Evolutionary conservation across 1,284 basidiomycete species (phyloP).

Genomic region (Apiotrichum sp.): DNA sequence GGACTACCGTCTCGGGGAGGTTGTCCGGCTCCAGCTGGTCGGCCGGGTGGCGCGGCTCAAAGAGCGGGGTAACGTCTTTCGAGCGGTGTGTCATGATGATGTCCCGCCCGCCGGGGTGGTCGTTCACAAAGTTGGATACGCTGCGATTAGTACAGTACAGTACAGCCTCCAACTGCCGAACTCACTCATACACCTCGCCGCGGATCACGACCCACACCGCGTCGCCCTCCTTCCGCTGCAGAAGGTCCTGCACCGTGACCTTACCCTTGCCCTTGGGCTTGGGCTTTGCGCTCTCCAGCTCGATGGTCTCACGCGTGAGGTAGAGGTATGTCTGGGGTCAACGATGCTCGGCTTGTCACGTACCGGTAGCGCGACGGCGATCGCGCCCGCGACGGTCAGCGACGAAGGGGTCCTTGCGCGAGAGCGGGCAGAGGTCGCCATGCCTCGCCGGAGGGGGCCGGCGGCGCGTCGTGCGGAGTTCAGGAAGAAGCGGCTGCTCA

Average conservation of each 20-base stretch:
- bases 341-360: background rate
- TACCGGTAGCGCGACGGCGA: constrained; percentile 7
- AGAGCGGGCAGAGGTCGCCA: constrained; percentile 1
- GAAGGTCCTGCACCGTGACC: constrained; percentile 28
- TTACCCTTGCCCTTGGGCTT: constrained; percentile 3
- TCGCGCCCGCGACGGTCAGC: background rate
- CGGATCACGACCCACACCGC: constrained; percentile 43
- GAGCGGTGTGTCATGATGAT: constrained; percentile 35
- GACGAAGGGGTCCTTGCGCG: background rate
- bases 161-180: background rate
- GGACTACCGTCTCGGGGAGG: constrained; percentile 31
- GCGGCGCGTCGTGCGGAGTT: background rate
- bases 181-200: constrained; percentile 43
- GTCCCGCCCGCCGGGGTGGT: constrained; percentile 43
- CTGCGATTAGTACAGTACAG: constrained; percentile 15
- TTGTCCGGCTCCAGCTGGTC: constrained; percentile 39
- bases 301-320: background rate
- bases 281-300: constrained; percentile 2
- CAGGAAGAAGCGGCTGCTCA: constrained; percentile 4
- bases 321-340: constrained; percentile 6
- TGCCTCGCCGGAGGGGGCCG: background rate
- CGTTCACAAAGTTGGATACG: constrained; percentile 39
- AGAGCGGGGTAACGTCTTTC: constrained; percentile 41
- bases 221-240: constrained; percentile 27
- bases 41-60: constrained; percentile 40